Evolutionary conservation across 345 rosid genomes (phyloP).

Genomic region (Gossypium rotundifolium): DNA sequence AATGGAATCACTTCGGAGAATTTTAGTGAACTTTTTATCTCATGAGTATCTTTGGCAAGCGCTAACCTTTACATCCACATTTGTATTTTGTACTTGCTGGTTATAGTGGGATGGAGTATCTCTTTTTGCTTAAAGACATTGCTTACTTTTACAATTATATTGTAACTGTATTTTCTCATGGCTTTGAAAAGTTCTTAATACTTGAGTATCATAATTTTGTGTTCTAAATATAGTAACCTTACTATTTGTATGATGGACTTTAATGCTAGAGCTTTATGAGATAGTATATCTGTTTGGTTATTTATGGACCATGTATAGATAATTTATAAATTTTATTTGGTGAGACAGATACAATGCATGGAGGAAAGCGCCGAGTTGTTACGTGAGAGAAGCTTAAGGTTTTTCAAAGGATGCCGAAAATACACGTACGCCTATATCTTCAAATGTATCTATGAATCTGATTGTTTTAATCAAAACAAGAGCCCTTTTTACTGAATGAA

Average conservation of each 20-base stretch:
- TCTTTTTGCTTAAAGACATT: not conserved
- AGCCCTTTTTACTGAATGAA: not conserved
- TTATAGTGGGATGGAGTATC: not conserved
- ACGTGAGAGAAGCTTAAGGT: constrained; percentile 88
- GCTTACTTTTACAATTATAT: not conserved
- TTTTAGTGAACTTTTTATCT: not conserved
- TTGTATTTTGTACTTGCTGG: not conserved
- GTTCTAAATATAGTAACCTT: not conserved
- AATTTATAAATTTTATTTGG: constrained; percentile 17
- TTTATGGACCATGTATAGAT: constrained; percentile 1
- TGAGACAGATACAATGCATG: constrained; percentile 73
- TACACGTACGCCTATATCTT: constrained; percentile 63
- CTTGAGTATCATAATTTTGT: not conserved
- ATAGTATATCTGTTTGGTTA: not conserved
- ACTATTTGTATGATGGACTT: not conserved
- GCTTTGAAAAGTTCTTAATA: not conserved
- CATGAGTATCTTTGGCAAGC: not conserved
- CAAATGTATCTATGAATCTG: not conserved
- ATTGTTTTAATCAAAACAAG: not conserved
- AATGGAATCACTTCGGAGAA: not conserved
- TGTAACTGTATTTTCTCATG: not conserved
- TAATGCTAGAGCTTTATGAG: not conserved
- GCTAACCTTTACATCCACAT: not conserved
- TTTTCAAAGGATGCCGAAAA: constrained; percentile 93
- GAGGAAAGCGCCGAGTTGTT: constrained; percentile 85